Base-by-base conservation (phyloP, 352 stramenopile genomes). In the Pythium vanterpoolii region DNA sequence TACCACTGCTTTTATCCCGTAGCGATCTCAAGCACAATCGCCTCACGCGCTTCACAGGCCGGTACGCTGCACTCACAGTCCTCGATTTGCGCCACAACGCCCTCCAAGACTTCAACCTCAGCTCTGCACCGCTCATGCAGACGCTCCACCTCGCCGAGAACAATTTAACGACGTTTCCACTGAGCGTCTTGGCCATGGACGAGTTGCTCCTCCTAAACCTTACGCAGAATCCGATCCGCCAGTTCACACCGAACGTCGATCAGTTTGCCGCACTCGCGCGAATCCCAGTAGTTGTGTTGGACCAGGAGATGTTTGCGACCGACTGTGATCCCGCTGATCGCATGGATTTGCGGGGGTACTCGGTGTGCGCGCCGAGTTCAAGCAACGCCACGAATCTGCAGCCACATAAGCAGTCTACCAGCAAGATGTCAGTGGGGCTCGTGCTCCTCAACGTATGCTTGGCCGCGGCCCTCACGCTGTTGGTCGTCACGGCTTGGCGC, bases 231-330 rank as follows among this genome's bases (percentile, higher is more conserved):
- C 56, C 36, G 36, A 65, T 65, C 58, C 38, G 28, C 5, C 30
- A 59, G 8, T 65, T 55, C 19, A 59, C 58, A 18, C 58, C 58
- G 1, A 59, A 11, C 21, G 39, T 38, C 27, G 34, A 54, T 3
- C 39, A 65, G 42, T 26, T 57, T 24, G 39, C 49, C 4, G 50
- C 49, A 16, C 19, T 65, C 7, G 36, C 38, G 39, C 27, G 31
- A 3, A 50, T 65, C 31, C 16, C 34, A 4, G 27, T 43, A 2
- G 13, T 64, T 5, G 48, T 53, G 24, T 27, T 64, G 18, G 57
- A 64, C 19, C 57, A 64, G 18, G 36, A 23, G 1, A 64, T 64
- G 57, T 64, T 64, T 39, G n/a, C 27, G 21, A 53, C 38, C 14
- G 27, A 49, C 34, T 63, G 56, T 13, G 36, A 48, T 5, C 10